phyloP scores from a whole-genome alignment of 2,329 filamentous ascomycete species.

The Dactylonectria macrodidyma region DNA sequence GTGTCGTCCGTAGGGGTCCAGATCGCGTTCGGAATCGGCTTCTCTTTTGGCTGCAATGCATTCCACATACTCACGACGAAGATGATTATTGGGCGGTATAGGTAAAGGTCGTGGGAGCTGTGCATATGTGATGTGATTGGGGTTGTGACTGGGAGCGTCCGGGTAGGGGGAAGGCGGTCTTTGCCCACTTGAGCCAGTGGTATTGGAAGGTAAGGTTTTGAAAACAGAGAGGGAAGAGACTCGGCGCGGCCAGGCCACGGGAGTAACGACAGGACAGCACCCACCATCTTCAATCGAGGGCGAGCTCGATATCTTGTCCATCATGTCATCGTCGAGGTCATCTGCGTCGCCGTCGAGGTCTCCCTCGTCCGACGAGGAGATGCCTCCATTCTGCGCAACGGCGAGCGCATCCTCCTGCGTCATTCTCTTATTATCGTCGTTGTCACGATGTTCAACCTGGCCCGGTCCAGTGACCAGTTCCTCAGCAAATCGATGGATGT shows the following conservation, averaged over 20 bases:
- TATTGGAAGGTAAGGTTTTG: conserved; percentile 50
- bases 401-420: conserved; percentile 72
- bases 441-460: conserved; percentile 40
- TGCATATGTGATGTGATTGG: conserved; percentile 41
- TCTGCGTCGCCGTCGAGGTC: conserved; percentile 80
- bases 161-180: conserved; percentile 59
- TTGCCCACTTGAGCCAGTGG: conserved; percentile 41
- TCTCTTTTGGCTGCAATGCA: conserved; percentile 42
- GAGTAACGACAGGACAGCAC: conserved; percentile 67
- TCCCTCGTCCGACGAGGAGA: conserved; percentile 69
- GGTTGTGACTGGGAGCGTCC: conserved; percentile 52
- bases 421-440: conserved; percentile 48
- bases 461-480: conserved; percentile 58
- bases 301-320: conserved; percentile 99
- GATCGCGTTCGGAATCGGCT: conserved; percentile 47
- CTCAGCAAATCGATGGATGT: conserved; percentile 63
- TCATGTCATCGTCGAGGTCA: conserved; percentile 90
- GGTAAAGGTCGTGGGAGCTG: conserved; percentile 36
- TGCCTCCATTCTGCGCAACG: conserved; percentile 73
- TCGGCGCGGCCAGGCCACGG: conserved; percentile 60
- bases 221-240: conserved; percentile 58
- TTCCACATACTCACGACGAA: conserved; percentile 63
- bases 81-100: conserved; percentile 55
- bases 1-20: conserved; percentile 1
- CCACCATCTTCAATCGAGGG: conserved; percentile 99